A percentile compares a stretch with the other conserved stretches of the same genome.
These are phyloP conservation scores for Aspergillus arachidicola DNA, from an alignment of 2,329 filamentous ascomycete genomes.

Conservation along the genomic window DNA sequence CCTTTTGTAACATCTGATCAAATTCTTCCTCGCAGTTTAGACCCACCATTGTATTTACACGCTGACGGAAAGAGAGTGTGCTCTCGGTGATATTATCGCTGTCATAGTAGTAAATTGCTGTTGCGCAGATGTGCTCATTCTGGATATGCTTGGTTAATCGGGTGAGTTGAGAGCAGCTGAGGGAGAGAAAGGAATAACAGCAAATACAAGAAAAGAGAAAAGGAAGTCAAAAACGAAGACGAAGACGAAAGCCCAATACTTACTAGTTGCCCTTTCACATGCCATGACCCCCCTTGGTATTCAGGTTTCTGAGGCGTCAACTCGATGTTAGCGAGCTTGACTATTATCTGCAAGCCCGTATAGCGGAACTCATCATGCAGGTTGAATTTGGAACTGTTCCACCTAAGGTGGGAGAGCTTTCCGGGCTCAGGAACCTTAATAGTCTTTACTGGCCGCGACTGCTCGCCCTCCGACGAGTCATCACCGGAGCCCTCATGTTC, in stretches of 20 bases:
- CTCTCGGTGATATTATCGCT: slow-evolving; percentile 62
- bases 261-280: slow-evolving; percentile 49
- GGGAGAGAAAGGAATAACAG: not conserved
- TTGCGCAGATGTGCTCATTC: slow-evolving; percentile 67
- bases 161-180: rapidly evolving
- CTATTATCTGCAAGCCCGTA: slow-evolving; percentile 44
- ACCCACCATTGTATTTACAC: not conserved
- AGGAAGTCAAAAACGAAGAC: no score
- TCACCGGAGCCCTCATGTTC: slow-evolving; percentile 13
- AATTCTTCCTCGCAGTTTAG: rapidly evolving
- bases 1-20: no score
- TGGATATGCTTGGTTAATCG: not conserved
- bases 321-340: slow-evolving; percentile 65
- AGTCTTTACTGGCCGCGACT: slow-evolving; percentile 7
- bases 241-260: not conserved
- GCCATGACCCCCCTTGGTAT: slow-evolving; percentile 50
- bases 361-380: slow-evolving; percentile 14
- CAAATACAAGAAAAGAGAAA: not conserved
- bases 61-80: slow-evolving; percentile 54
- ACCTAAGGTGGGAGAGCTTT: not conserved
- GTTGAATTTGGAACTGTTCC: slow-evolving; percentile 11
- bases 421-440: slow-evolving; percentile 19
- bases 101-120: slow-evolving; percentile 67
- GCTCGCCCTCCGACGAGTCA: slow-evolving; percentile 9
- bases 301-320: slow-evolving; percentile 60